A percentile compares a stretch with the other conserved stretches of the same genome.
phyloP scores from a whole-genome alignment of 2,329 filamentous ascomycete species.

The Trichophyton simii region DNA sequence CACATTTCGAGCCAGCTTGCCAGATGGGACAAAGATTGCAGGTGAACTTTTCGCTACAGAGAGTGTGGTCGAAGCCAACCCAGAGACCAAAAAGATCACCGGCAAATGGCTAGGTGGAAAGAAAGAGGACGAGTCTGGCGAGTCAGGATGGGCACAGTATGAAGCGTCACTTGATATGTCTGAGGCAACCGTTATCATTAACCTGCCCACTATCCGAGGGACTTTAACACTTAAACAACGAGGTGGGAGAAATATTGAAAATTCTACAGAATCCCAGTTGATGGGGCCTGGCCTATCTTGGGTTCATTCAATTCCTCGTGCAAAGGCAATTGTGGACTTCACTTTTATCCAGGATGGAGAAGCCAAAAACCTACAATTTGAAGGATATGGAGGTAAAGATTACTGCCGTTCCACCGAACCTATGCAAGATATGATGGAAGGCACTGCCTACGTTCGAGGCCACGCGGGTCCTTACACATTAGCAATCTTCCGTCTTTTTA shows the following conservation, averaged over 20 bases:
- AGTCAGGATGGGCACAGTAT: neutral
- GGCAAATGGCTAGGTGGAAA: neutral
- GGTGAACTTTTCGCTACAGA: neutral
- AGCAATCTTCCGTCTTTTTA: slow-evolving; percentile 1
- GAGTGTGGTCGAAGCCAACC: neutral
- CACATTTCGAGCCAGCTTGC: neutral
- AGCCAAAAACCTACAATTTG: neutral
- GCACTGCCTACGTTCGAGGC: slow-evolving; percentile 1
- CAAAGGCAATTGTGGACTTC: neutral
- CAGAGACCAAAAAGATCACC: neutral
- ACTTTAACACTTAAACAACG: neutral
- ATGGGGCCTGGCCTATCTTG: neutral
- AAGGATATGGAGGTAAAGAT: slow-evolving; percentile 1
- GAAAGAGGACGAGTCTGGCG: neutral
- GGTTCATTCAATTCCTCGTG: slow-evolving; percentile 1
- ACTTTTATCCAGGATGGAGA: neutral
- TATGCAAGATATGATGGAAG: neutral
- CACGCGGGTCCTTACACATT: slow-evolving; percentile 3
- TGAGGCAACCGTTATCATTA: neutral
- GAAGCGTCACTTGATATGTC: neutral
- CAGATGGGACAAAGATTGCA: neutral
- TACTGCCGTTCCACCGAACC: neutral
- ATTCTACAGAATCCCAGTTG: neutral
- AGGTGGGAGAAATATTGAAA: neutral
- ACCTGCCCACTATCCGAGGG: neutral